phyloP scores from a whole-genome alignment of 2,329 filamentous ascomycete species.

The Zymoseptoria ardabiliae region DNA sequence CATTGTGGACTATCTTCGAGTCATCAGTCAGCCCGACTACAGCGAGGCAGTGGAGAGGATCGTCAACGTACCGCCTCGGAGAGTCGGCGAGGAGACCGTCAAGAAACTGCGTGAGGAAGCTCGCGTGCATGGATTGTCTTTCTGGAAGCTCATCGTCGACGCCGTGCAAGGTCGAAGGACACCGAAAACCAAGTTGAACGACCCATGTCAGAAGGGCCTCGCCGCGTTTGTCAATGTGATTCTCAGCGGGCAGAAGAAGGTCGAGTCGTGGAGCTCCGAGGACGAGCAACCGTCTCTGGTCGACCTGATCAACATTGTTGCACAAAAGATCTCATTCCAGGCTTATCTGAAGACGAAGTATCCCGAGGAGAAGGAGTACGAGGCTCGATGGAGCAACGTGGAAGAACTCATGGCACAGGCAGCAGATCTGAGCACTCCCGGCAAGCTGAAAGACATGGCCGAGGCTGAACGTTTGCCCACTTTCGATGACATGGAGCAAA shows the following conservation, averaged over 20 bases:
- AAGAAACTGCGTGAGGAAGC: conserved; percentile 70
- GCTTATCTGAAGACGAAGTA: conserved; percentile 66
- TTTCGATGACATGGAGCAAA: conserved; percentile 62
- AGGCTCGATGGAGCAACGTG: conserved; percentile 78
- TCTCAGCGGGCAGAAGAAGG: conserved; percentile 48
- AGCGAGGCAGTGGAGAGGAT: conserved; percentile 79
- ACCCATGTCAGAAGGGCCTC: conserved; percentile 50
- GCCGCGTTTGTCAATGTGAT: conserved; percentile 54
- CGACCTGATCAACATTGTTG: conserved; percentile 49
- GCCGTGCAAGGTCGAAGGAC: conserved; percentile 46
- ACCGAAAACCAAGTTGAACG: conserved; percentile 48
- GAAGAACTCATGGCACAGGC: conserved; percentile 80
- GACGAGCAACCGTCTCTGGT: conserved; percentile 33
- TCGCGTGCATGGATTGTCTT: conserved; percentile 56
- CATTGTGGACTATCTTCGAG: conserved; percentile 77
- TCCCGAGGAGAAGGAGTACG: conserved; percentile 56
- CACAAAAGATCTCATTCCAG: conserved; percentile 63
- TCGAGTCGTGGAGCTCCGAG: conserved; percentile 35
- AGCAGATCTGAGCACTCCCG: conserved; percentile 53
- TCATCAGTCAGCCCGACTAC: conserved; percentile 76
- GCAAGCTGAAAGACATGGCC: conserved; percentile 16
- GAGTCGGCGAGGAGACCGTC: conserved; percentile 72
- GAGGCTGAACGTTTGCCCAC: conserved; percentile 51
- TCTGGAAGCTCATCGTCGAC: conserved; percentile 69
- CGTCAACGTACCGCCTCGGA: conserved; percentile 75